A percentile compares a stretch with the other conserved stretches of the same genome.
Conservation (phyloP, 1,284 basidiomycete species). For the Cryptococcus depauperatus region DNA sequence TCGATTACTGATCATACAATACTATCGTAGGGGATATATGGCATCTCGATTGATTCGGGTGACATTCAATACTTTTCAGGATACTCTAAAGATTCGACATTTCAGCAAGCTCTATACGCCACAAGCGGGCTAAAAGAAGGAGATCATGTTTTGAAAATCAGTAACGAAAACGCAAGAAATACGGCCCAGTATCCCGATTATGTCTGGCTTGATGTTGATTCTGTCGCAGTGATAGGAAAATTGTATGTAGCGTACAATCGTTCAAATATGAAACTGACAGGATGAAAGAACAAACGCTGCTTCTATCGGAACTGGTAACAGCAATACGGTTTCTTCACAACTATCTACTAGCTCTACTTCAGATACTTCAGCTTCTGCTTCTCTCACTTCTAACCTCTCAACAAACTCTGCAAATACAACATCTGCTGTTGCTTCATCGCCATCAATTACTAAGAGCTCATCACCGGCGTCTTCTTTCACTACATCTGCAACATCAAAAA, state of each 20-base stretch:
- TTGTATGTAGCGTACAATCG: constrained; percentile 14
- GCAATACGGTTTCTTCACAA: constrained; percentile 4
- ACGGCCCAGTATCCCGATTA: constrained; percentile 19
- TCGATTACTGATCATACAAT: neutral
- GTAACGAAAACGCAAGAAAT: constrained; percentile 28
- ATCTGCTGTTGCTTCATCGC: neutral
- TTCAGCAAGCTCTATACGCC: constrained; percentile 25
- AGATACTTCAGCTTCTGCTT: neutral
- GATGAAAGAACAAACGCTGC: neutral
- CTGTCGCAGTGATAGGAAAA: constrained; percentile 21
- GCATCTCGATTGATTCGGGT: constrained; percentile 20
- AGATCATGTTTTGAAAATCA: constrained; percentile 22
- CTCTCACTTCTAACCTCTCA: constrained; percentile 1
- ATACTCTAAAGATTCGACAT: constrained; percentile 11
- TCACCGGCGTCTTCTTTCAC: neutral
- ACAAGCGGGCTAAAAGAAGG: constrained; percentile 23
- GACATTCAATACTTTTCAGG: constrained; percentile 25
- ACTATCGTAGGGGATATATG: constrained; percentile 29
- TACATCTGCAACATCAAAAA: neutral
- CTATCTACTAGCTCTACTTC: constrained; percentile 6
- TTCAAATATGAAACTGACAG: neutral
- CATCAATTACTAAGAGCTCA: neutral
- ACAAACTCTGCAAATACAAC: neutral
- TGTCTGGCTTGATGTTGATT: constrained; percentile 28
- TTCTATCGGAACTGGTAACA: constrained; percentile 3